Evolutionary conservation across 1,284 basidiomycete genomes (phyloP).

Genomic region (Marasmius fiardii): DNA sequence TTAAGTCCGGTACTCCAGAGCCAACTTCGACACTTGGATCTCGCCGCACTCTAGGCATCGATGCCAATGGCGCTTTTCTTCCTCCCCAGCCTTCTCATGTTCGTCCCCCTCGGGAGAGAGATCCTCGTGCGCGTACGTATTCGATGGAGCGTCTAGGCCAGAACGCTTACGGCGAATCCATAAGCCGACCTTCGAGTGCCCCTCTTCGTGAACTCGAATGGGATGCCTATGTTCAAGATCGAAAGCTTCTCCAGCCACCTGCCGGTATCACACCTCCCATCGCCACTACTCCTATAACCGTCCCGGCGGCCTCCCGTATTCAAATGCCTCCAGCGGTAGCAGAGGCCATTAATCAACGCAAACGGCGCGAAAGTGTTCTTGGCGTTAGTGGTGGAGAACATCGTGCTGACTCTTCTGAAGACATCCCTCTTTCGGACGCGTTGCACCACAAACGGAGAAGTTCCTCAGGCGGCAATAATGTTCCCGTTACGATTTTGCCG

Average conservation of each 20-base stretch:
- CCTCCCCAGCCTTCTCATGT: slow-evolving; percentile 46
- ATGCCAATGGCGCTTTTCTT: slow-evolving; percentile 46
- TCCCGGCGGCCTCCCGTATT: slow-evolving; percentile 36
- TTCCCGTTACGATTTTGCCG: slow-evolving; percentile 61
- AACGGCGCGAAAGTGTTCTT: slow-evolving; percentile 58
- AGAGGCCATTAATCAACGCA: slow-evolving; percentile 67
- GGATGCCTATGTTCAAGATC: slow-evolving; percentile 76
- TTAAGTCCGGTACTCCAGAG: slow-evolving; percentile 64
- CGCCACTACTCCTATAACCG: slow-evolving; percentile 47
- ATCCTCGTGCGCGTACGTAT: slow-evolving; percentile 62
- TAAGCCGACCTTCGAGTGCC: slow-evolving; percentile 66
- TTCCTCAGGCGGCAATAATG: slow-evolving; percentile 30
- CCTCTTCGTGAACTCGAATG: slow-evolving; percentile 69
- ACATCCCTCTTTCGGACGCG: slow-evolving; percentile 45
- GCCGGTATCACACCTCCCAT: slow-evolving; percentile 74
- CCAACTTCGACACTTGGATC: slow-evolving; percentile 56
- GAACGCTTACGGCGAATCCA: slow-evolving; percentile 44
- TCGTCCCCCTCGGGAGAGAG: slow-evolving; percentile 61
- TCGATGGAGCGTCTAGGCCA: slow-evolving; percentile 65
- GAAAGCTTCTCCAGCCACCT: slow-evolving; percentile 79
- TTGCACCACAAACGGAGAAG: slow-evolving; percentile 30
- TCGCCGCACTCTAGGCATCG: slow-evolving; percentile 65
- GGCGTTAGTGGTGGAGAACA: slow-evolving; percentile 32
- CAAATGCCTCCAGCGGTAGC: slow-evolving; percentile 66
- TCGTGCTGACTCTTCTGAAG: slow-evolving; percentile 45